Evolutionary conservation across 2,329 filamentous ascomycete genomes (phyloP).

Genomic region (Cadophora sp.): DNA sequence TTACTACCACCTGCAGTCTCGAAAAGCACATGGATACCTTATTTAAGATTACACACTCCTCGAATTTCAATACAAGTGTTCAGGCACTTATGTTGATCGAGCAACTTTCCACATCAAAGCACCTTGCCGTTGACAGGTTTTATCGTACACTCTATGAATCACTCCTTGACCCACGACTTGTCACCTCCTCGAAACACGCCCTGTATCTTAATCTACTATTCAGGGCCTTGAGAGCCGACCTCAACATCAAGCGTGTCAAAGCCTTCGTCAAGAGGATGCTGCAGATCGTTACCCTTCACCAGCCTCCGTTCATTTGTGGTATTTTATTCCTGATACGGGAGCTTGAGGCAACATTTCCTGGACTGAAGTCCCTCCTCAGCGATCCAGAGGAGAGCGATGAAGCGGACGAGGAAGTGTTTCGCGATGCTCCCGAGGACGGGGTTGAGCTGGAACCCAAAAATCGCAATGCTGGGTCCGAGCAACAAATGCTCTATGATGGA

Average conservation of each 20-base stretch:
- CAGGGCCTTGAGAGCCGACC: constrained; percentile 84
- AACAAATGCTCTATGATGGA: constrained; percentile 71
- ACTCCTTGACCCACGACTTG: constrained; percentile 84
- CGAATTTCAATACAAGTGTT: constrained; percentile 98
- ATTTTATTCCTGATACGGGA: constrained; percentile 90
- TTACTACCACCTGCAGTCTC: constrained; percentile 62
- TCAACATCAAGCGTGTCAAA: constrained; percentile 91
- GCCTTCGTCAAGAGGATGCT: constrained; percentile 94
- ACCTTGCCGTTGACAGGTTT: constrained; percentile 86
- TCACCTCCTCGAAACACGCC: constrained; percentile 91
- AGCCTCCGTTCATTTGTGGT: constrained; percentile 90
- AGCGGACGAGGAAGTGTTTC: constrained; percentile 62
- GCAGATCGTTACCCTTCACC: constrained; percentile 86
- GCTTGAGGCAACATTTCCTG: constrained; percentile 79
- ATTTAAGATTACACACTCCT: constrained; percentile 95
- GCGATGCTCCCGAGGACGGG: constrained; percentile 67
- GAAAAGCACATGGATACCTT: constrained; percentile 92
- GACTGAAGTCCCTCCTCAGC: constrained; percentile 77
- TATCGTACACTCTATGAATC: constrained; percentile 97
- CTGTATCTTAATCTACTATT: constrained; percentile 94
- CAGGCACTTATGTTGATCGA: constrained; percentile 95
- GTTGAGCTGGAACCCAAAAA: constrained; percentile 40
- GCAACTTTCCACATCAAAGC: constrained; percentile 82
- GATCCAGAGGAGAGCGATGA: constrained; percentile 81
- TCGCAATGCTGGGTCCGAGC: background rate